phyloP scores from a whole-genome alignment of 164 flowering plant species.

The Hamamelis virginiana region DNA sequence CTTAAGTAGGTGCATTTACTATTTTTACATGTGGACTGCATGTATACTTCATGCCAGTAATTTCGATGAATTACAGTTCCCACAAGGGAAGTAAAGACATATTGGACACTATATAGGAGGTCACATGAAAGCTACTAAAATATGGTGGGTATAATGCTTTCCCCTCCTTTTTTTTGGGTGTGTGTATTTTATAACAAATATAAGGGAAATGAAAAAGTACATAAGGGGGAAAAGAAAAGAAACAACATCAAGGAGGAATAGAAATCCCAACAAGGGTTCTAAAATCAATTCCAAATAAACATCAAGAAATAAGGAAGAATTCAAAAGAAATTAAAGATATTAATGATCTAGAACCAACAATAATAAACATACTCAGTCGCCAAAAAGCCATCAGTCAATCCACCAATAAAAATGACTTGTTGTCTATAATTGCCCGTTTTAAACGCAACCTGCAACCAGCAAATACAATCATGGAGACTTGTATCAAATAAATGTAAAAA shows the following conservation, averaged over 20 bases:
- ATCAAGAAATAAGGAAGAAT: background rate
- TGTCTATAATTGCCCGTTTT: slow-evolving; percentile 83
- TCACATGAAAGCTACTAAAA: too few species aligned
- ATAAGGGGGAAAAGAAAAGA: too few species aligned
- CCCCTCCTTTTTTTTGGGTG: too few species aligned
- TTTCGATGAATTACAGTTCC: too few species aligned
- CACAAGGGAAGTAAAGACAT: too few species aligned
- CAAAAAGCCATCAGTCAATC: slow-evolving; percentile 86
- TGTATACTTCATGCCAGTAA: too few species aligned
- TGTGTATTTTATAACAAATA: too few species aligned
- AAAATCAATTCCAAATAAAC: background rate
- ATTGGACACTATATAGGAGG: too few species aligned
- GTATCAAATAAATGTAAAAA: background rate
- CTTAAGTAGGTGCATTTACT: too few species aligned
- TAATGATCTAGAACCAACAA: background rate
- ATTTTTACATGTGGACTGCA: too few species aligned
- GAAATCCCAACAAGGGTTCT: background rate
- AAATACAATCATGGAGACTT: background rate
- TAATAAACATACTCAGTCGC: slow-evolving; percentile 81
- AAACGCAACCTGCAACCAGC: slow-evolving; percentile 78
- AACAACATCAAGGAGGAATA: background rate
- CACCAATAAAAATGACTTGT: slow-evolving; percentile 92
- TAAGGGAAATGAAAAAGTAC: too few species aligned
- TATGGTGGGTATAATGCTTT: too few species aligned
- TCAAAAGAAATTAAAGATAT: background rate